Base-by-base conservation (phyloP, 78 protist species). In the Neovahlkampfia damariscottae region DNA sequence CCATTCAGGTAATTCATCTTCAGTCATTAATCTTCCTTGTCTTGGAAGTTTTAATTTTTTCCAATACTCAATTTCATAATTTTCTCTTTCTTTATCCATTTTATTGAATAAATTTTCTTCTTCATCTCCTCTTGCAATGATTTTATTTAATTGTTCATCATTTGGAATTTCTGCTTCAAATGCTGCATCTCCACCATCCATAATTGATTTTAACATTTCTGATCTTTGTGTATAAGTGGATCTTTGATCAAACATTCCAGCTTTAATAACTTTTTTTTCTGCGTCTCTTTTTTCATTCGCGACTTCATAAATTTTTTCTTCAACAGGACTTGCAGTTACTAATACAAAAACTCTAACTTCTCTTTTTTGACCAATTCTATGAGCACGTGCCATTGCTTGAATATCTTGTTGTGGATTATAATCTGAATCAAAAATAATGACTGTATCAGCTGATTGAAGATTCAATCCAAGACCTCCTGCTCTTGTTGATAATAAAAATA, bases 311-410 rank as follows among this genome's bases (percentile, higher is more conserved):
- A 94, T 87, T 36, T 80, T 10, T 72, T 91, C 93, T 40, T 94
- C 98, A 19, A 90, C 74, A 8, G 92, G 30, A 66, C 70, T 69
- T 1, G 66, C 71, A 5, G 90, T 78, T 62, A 95, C 58, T 10
- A 96, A 58, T 40, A 98, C 89, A 77, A 84, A 93, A 5, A 96
- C 97, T 0, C 78, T 29, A 36, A 82, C 85, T 41, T 82, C 76
- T 19, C 41, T 39, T 10, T 30, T 72, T 32, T 82, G 85, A 32
- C 99, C 99, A 38, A 96, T 91, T 41, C 99, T 82, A 80, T 96
- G 97, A 30, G 94, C 94, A 62, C 98, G 86, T 30, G 89, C 93
- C 68, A 87, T 89, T 9, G 90, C 92, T 73, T 82, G 82, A 29
- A 74, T 3, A 79, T 87, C 90, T 58, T 67, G 79, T 35, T 82